Evolutionary conservation across 257 asterid genomes (phyloP).

Genomic region (Penstemon davidsonii): DNA sequence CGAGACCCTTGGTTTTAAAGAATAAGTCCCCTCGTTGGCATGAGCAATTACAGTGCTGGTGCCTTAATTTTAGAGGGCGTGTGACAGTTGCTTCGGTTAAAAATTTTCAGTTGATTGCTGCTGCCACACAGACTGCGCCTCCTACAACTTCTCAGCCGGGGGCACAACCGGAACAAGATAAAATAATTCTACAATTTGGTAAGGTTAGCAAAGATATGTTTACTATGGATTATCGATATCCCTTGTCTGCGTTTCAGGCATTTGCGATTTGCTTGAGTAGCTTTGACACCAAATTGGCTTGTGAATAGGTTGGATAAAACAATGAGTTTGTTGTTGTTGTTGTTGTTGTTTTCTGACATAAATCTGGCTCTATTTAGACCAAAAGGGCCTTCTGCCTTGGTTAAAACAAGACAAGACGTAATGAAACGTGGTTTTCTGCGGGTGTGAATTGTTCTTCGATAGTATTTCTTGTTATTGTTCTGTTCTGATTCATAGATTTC

Average conservation of each 20-base stretch:
- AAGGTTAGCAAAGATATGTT: constrained; percentile 70
- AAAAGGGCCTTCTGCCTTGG: neutral
- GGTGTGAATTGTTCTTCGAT: no score
- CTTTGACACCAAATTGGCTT: constrained; percentile 78
- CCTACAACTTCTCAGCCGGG: constrained; percentile 39
- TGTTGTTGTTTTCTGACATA: neutral
- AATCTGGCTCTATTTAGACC: neutral
- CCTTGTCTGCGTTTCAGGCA: constrained; percentile 72
- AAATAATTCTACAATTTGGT: constrained; percentile 66
- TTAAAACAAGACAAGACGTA: neutral
- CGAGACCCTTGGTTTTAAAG: constrained; percentile 57
- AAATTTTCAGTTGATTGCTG: constrained; percentile 64
- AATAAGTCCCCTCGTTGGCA: constrained; percentile 76
- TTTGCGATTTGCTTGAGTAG: constrained; percentile 76
- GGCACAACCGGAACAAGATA: constrained; percentile 46
- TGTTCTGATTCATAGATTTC: no score
- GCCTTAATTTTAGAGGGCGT: constrained; percentile 67
- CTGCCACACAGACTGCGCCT: constrained; percentile 33
- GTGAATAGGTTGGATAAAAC: constrained; percentile 43
- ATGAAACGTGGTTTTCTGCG: constrained; percentile 1
- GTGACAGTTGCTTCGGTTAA: constrained; percentile 71
- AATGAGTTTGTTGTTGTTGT: constrained; percentile 1
- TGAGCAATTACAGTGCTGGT: constrained; percentile 73
- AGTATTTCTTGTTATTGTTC: neutral
- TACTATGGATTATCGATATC: constrained; percentile 73